Evolutionary conservation across 805 yeast genomes (phyloP).

Genomic region (Kuraishia capsulata): DNA sequence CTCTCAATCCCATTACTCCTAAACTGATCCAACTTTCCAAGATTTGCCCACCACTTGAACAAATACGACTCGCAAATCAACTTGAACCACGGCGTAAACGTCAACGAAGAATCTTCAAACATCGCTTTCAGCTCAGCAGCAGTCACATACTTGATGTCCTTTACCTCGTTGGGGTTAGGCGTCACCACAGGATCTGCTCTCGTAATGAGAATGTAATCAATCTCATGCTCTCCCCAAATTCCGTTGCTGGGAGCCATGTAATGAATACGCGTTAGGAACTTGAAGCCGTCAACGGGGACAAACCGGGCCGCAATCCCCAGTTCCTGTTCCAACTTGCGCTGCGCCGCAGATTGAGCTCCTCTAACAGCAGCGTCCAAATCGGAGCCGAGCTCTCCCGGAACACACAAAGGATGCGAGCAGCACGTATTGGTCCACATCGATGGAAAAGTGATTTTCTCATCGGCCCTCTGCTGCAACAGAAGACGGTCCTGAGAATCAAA

Average conservation of each 20-base stretch:
- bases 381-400: constrained; percentile 70
- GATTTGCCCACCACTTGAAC: constrained; percentile 88
- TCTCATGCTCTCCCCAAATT: constrained; percentile 96
- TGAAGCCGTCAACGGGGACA: constrained; percentile 57
- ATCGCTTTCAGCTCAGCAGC: constrained; percentile 57
- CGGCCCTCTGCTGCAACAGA: constrained; percentile 90
- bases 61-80: constrained; percentile 86
- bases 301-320: constrained; percentile 67
- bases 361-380: constrained; percentile 48
- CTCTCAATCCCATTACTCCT: constrained; percentile 39
- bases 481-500: constrained; percentile 72
- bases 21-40: constrained; percentile 48
- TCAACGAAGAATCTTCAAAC: constrained; percentile 55
- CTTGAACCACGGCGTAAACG: constrained; percentile 97
- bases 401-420: constrained; percentile 94
- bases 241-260: constrained; percentile 80
- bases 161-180: constrained; percentile 77
- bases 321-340: constrained; percentile 87
- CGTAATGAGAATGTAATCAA: constrained; percentile 85
- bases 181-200: constrained; percentile 37
- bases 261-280: constrained; percentile 88
- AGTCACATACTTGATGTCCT: constrained; percentile 68
- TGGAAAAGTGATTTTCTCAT: constrained; percentile 94
- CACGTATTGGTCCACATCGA: constrained; percentile 98
- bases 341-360: constrained; percentile 86